phyloP scores from a whole-genome alignment of 176 grass and related monocot genomes.

The Carex pumila region DNA sequence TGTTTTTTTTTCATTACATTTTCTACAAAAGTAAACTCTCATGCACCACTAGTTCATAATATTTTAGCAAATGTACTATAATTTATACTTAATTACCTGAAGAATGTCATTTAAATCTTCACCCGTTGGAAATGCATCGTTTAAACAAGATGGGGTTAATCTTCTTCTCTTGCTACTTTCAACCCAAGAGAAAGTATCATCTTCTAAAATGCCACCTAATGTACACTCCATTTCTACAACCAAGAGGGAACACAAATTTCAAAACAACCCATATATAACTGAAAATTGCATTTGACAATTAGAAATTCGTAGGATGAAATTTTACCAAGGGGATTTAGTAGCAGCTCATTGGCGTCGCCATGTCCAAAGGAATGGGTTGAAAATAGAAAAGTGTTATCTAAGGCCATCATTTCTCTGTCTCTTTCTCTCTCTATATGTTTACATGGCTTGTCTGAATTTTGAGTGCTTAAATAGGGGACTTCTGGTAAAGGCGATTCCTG shows the following conservation, averaged over 20 bases:
- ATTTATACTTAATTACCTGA: background rate
- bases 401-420: constrained; percentile 35
- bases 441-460: constrained; percentile 15
- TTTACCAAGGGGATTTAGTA: constrained; percentile 56
- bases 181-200: background rate
- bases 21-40: background rate
- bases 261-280: background rate
- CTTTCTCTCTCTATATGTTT: constrained; percentile 27
- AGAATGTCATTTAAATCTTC: constrained; percentile 6
- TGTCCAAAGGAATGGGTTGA: constrained; percentile 16
- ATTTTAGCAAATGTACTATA: background rate
- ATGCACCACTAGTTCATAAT: background rate
- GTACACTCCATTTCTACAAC: background rate
- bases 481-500: constrained; percentile 27
- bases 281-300: background rate
- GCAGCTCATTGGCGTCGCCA: constrained; percentile 39
- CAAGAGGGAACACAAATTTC: background rate
- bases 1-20: background rate
- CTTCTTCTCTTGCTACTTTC: constrained; percentile 4
- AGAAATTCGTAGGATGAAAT: background rate
- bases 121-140: background rate
- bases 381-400: constrained; percentile 33
- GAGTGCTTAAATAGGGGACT: constrained; percentile 68
- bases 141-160: background rate
- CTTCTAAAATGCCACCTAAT: background rate